Evolutionary conservation across 176 grass and related monocot genomes (phyloP).

Genomic region (Juncus inflexus): DNA sequence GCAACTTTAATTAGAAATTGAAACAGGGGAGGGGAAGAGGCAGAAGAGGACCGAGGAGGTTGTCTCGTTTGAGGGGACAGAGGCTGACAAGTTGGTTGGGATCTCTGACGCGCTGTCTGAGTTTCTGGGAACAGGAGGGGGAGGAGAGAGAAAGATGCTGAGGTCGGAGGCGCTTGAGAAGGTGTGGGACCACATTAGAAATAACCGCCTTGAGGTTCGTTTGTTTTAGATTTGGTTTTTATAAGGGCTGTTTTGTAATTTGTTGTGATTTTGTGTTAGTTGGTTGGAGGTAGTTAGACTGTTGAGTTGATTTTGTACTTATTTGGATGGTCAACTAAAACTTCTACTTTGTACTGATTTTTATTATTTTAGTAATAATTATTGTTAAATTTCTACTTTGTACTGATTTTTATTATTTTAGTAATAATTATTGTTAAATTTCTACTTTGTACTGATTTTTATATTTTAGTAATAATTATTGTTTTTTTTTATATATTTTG

Average conservation of each 20-base stretch:
- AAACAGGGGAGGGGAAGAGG: slow-evolving; percentile 69
- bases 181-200: slow-evolving; percentile 95
- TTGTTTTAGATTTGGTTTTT: slow-evolving; percentile 14
- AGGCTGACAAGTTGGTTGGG: slow-evolving; percentile 37
- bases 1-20: slow-evolving; percentile 26
- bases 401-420: no score
- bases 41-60: slow-evolving; percentile 42
- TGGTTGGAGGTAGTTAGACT: slow-evolving; percentile 24
- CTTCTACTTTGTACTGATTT: no score
- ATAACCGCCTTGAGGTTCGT: slow-evolving; percentile 86
- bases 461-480: no score
- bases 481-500: no score
- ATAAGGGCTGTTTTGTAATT: not conserved
- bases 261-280: not conserved
- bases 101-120: slow-evolving; percentile 73
- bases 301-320: not conserved
- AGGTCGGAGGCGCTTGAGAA: slow-evolving; percentile 63
- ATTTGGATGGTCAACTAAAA: no score
- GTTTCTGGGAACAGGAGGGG: slow-evolving; percentile 69
- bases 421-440: no score
- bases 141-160: slow-evolving; percentile 65
- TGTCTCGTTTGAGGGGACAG: slow-evolving; percentile 41
- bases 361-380: no score
- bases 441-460: no score
- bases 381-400: no score